Evolutionary conservation across 1,284 basidiomycete genomes (phyloP).

Genomic region (Ceratorhiza oryzae-sativae): DNA sequence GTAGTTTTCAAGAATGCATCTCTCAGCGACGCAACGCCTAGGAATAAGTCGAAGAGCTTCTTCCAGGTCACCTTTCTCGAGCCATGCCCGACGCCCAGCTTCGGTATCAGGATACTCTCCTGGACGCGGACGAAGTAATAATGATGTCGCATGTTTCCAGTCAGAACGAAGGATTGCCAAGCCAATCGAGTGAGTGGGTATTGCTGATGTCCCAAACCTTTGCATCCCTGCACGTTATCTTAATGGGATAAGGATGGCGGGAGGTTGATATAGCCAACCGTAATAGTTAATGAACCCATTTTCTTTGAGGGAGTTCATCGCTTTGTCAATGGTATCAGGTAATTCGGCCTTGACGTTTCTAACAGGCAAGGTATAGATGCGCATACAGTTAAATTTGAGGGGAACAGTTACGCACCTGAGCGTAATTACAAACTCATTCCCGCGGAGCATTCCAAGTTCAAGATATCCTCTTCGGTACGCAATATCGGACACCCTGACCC

Average conservation of each 20-base stretch:
- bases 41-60: conserved; percentile 85
- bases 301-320: conserved; percentile 80
- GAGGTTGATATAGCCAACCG: conserved; percentile 58
- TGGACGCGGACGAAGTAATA: conserved; percentile 81
- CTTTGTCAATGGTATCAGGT: conserved; percentile 72
- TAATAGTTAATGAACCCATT: conserved; percentile 99
- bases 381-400: conserved; percentile 15
- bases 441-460: conserved; percentile 93
- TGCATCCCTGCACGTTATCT: conserved; percentile 79
- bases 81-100: conserved; percentile 81
- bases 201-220: conserved; percentile 94
- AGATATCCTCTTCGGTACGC: conserved; percentile 81
- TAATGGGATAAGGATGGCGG: conserved; percentile 7
- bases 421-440: conserved; percentile 95
- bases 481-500: conserved; percentile 88
- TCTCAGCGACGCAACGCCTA: conserved; percentile 88
- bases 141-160: conserved; percentile 86
- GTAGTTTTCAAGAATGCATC: conserved; percentile 89
- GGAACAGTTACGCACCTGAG: conserved; percentile 67
- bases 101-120: conserved; percentile 91
- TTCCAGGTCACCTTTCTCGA: conserved; percentile 76
- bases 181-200: conserved; percentile 92
- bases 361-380: conserved; percentile 13
- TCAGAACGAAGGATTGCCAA: conserved; percentile 86
- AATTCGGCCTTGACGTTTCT: conserved; percentile 86